phyloP scores from a whole-genome alignment of 306 rosid genomes.

The Potentilla sterilis region DNA sequence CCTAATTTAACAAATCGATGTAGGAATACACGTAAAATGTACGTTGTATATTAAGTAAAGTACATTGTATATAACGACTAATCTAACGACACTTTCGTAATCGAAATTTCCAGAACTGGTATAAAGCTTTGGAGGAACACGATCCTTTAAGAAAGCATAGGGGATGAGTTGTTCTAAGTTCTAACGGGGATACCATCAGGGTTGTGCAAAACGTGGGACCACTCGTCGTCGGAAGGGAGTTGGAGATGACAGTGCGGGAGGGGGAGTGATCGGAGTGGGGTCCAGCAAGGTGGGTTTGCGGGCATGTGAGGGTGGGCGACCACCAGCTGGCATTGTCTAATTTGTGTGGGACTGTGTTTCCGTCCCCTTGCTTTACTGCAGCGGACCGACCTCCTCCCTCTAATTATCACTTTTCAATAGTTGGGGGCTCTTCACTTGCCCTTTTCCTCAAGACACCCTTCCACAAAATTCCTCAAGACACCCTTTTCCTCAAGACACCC shows the following conservation, averaged over 20 bases:
- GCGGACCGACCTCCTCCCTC: neutral
- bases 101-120: too few species aligned
- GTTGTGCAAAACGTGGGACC: conserved; percentile 35
- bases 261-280: conserved; percentile 16
- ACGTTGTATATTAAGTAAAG: too few species aligned
- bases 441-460: neutral
- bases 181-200: conserved; percentile 7
- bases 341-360: conserved; percentile 30
- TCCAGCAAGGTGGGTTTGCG: conserved; percentile 14
- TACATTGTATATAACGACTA: too few species aligned
- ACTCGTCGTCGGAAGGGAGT: too few species aligned
- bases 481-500: neutral
- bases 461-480: too few species aligned
- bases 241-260: neutral
- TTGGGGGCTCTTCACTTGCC: neutral
- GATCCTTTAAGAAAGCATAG: neutral
- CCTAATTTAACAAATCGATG: too few species aligned
- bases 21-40: too few species aligned
- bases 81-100: too few species aligned
- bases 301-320: conserved; percentile 59
- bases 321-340: conserved; percentile 61
- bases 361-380: conserved; percentile 19
- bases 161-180: neutral
- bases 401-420: neutral
- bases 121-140: too few species aligned